phyloP scores from a whole-genome alignment of 306 rosid species.

The Fagus sylvatica region DNA sequence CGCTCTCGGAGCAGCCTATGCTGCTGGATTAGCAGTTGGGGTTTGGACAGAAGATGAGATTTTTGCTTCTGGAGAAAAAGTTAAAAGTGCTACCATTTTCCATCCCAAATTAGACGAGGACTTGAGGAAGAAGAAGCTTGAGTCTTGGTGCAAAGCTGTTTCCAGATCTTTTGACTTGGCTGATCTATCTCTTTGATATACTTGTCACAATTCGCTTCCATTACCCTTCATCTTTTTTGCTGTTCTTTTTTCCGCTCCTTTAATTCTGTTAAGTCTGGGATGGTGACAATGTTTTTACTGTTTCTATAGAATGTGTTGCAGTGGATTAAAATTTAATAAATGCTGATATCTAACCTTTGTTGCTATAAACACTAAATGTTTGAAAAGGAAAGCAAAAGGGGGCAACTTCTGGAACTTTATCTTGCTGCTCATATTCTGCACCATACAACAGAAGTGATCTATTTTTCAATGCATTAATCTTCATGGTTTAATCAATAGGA shows the following conservation, averaged over 20 bases:
- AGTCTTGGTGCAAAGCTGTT: slow-evolving; percentile 88
- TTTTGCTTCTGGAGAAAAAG: slow-evolving; percentile 52
- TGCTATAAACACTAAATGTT: no score
- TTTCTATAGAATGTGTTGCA: background rate
- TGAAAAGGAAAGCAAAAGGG: no score
- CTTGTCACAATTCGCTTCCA: background rate
- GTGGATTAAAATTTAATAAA: background rate
- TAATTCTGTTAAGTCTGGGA: background rate
- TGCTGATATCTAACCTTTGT: background rate
- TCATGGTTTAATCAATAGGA: no score
- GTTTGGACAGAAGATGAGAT: slow-evolving; percentile 68
- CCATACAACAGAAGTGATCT: background rate
- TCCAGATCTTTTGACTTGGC: slow-evolving; percentile 79
- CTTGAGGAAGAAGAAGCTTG: slow-evolving; percentile 66
- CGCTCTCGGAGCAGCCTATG: slow-evolving; percentile 95
- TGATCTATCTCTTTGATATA: slow-evolving; percentile 62
- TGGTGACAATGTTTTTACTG: background rate
- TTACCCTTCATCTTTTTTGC: background rate
- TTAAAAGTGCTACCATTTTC: slow-evolving; percentile 46
- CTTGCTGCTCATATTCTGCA: background rate
- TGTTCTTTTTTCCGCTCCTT: no score
- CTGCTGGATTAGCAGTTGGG: slow-evolving; percentile 91
- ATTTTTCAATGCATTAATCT: no score
- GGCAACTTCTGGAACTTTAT: background rate
- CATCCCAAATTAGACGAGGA: slow-evolving; percentile 44